Evolutionary conservation across 768 basidiomycete genomes (phyloP), one percentile per base, ranked within the genome.

Genomic region (Suillus subluteus): DNA sequence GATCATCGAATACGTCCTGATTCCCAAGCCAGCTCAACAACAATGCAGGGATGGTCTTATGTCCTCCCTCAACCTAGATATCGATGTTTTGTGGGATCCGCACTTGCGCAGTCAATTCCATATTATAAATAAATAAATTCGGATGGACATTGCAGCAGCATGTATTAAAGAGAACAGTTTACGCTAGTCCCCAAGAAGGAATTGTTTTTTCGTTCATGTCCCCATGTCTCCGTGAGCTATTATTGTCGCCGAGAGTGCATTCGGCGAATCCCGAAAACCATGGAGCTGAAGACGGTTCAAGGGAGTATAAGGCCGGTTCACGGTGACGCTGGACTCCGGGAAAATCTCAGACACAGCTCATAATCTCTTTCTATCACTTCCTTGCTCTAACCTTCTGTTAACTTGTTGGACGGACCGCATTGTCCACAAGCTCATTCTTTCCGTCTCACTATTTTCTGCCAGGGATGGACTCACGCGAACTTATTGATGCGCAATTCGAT

Each of bases 401-500:
- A 41, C 23, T 23, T 58, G 16, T 18, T 26, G 26, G 12, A 61
- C 59, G 18, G 11, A 23, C 41, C 18, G 6, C 26, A 61, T 61
- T 43, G 2, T 43, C 6, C 26, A 30, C 59, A 43, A 21, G 18
- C 6, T 11, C 16, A 41, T 41, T 13, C 64, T 38, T 46, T 18
- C 21, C 12, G 65, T 65, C 11, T 40, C 40, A 4, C 23, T 6
- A 5, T 26, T 41, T 32, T 37, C 41, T 58, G 62, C 26, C 26
- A 26, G 26, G 54, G 68, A 91, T 91, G 90, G 83, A 87, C 64
- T 86, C 90, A 32, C 83, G 80, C 55, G 83, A 86, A 74, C 85
- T 90, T 69, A 90, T 94, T 69, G 89, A 93, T 70, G 86, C 86
- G 59, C 95, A 96, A 77, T 98, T 98, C 78, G 88, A 95, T 81